Evolutionary conservation across 805 yeast genomes (phyloP).

Genomic region (Cyberlindnera sargentensis): DNA sequence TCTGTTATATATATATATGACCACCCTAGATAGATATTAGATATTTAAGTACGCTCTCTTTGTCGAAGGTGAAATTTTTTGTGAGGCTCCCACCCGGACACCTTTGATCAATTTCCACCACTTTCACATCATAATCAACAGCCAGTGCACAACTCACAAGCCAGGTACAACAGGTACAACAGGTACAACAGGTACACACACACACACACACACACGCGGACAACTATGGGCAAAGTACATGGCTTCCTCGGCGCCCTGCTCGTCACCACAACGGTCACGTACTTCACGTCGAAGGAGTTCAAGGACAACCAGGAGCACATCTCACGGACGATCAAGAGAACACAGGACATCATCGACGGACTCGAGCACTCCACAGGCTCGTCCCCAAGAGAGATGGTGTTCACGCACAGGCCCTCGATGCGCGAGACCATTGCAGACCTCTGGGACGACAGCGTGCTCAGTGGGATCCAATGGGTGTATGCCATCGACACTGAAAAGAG

Average conservation of each 20-base stretch:
- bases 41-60: too few species aligned
- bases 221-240: conserved; percentile 42
- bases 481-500: conserved; percentile 40
- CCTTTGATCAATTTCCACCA: background rate
- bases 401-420: conserved; percentile 39
- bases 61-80: background rate
- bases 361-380: conserved; percentile 15
- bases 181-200: too few species aligned
- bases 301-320: conserved; percentile 39
- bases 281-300: conserved; percentile 53
- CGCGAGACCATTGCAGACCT: conserved; percentile 64
- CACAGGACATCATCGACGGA: conserved; percentile 43
- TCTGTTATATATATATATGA: background rate
- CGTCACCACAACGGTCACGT: conserved; percentile 55
- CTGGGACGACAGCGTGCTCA: conserved; percentile 71
- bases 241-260: conserved; percentile 58
- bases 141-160: too few species aligned
- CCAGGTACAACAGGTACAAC: too few species aligned
- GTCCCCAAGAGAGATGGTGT: conserved; percentile 36
- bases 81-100: conserved; percentile 7
- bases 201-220: background rate
- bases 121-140: too few species aligned
- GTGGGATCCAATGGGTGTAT: conserved; percentile 58
- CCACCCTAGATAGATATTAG: too few species aligned
- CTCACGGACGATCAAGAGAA: conserved; percentile 38